A percentile compares a stretch with the other conserved stretches of the same genome.
Conservation (phyloP, 2,329 filamentous ascomycete genomes). For the Cladobotryum mycophilum region DNA sequence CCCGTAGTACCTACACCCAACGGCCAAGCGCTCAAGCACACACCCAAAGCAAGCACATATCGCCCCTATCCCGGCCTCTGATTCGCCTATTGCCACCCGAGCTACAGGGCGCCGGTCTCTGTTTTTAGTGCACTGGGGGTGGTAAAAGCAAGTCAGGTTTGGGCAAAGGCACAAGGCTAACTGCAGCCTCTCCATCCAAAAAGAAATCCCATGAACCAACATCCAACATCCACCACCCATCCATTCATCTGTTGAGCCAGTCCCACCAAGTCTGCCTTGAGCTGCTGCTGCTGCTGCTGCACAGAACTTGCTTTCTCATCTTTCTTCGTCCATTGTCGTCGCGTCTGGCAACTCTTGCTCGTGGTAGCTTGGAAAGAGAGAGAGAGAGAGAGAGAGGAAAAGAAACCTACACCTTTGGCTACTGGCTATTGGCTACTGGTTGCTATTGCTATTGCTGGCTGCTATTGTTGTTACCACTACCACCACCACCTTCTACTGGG, state of each 20-base stretch:
- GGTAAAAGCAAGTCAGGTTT: background rate
- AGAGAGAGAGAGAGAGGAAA: too few species aligned
- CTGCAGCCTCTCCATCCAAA: slow-evolving; percentile 3
- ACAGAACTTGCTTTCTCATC: background rate
- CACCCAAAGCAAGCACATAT: background rate
- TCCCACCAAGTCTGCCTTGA: slow-evolving; percentile 10
- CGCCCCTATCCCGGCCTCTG: slow-evolving; percentile 2
- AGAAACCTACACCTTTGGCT: too few species aligned
- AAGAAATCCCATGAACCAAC: background rate
- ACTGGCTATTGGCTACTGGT: too few species aligned
- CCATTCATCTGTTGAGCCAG: background rate
- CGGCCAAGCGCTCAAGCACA: too few species aligned
- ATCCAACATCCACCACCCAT: too few species aligned
- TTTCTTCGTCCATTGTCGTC: background rate
- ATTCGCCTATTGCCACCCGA: slow-evolving; percentile 10
- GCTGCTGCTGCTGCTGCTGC: too few species aligned
- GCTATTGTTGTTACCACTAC: background rate
- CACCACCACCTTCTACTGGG: too few species aligned
- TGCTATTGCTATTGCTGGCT: background rate
- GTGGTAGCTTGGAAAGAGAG: too few species aligned
- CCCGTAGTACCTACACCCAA: too few species aligned
- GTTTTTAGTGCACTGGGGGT: slow-evolving; percentile 1
- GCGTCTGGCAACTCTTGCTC: too few species aligned
- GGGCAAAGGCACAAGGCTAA: slow-evolving; percentile 9
- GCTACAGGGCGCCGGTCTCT: slow-evolving; percentile 7